These are phyloP conservation scores for Ascochyta koolunga DNA, from an alignment of 2,329 filamentous ascomycete species.

Conservation along the genomic window DNA sequence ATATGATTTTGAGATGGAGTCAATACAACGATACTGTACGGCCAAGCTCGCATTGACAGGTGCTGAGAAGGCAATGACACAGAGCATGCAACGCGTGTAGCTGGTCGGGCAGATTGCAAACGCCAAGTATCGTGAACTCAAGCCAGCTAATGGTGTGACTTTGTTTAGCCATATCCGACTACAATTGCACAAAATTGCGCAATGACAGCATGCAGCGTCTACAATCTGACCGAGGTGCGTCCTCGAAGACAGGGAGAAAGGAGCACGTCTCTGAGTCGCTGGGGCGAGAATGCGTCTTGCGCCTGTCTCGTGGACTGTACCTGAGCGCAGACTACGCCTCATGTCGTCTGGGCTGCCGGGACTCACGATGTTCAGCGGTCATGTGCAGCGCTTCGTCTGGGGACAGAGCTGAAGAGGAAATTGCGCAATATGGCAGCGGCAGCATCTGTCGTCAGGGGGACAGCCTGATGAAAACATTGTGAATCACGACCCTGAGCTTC, in stretches of 20 bases:
- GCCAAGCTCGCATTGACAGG: slow-evolving; percentile 11
- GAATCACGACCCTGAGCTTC: slow-evolving; percentile 14
- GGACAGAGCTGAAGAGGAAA: slow-evolving; percentile 6
- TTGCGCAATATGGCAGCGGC: slow-evolving; percentile 4
- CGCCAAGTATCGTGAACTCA: slow-evolving; percentile 43
- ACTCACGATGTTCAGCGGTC: slow-evolving; percentile 47
- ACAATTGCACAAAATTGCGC: slow-evolving; percentile 19
- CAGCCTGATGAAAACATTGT: slow-evolving; percentile 5
- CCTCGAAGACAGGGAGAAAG: not conserved
- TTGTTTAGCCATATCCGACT: slow-evolving; percentile 20
- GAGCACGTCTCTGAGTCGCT: slow-evolving; percentile 13
- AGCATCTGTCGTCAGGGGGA: slow-evolving; percentile 10
- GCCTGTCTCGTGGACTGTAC: slow-evolving; percentile 15
- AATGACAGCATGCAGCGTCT: slow-evolving; percentile 11
- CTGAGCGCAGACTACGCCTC: slow-evolving; percentile 16
- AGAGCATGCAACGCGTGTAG: not conserved
- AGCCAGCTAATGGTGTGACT: slow-evolving; percentile 28
- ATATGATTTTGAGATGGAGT: slow-evolving; percentile 34
- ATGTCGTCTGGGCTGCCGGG: slow-evolving; percentile 21
- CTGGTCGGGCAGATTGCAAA: slow-evolving; percentile 15
- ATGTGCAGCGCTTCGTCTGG: slow-evolving; percentile 26
- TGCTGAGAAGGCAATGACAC: slow-evolving; percentile 8
- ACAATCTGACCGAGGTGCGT: slow-evolving; percentile 8
- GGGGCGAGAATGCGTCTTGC: slow-evolving; percentile 14
- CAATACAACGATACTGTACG: slow-evolving; percentile 19